A percentile compares a stretch with the other conserved stretches of the same genome.
phyloP scores from a whole-genome alignment of 441 rosid genomes.

The Jatropha multifida region DNA sequence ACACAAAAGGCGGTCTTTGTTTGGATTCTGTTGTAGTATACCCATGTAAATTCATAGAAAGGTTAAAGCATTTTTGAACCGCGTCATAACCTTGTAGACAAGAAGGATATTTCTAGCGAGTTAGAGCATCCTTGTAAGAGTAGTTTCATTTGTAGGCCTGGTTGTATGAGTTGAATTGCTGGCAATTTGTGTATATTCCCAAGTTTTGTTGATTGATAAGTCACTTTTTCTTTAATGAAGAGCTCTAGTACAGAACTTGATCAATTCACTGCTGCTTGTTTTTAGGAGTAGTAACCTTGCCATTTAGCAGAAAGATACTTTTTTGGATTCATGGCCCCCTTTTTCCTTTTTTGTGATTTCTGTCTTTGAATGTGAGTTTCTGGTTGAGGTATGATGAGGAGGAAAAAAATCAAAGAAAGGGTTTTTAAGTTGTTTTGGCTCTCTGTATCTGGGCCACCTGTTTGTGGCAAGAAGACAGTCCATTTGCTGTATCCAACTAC shows the following conservation, averaged over 20 bases:
- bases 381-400: not conserved
- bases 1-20: slow-evolving; percentile 87
- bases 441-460: not conserved
- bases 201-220: slow-evolving; percentile 11
- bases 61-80: slow-evolving; percentile 50
- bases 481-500: not conserved
- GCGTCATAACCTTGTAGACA: slow-evolving; percentile 25
- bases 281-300: not conserved
- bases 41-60: slow-evolving; percentile 51
- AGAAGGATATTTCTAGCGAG: slow-evolving; percentile 11
- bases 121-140: slow-evolving; percentile 3
- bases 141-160: not conserved
- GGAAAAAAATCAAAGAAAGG: slow-evolving; percentile 9
- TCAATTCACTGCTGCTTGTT: not conserved
- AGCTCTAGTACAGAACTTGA: slow-evolving; percentile 3
- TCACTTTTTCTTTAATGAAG: not conserved
- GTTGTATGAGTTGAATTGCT: not conserved
- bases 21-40: slow-evolving; percentile 66
- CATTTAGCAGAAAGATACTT: not conserved
- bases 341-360: no score
- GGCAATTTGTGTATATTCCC: slow-evolving; percentile 7
- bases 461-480: not conserved
- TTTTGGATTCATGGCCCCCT: not conserved
- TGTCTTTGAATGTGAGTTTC: not conserved
- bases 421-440: not conserved